Evolutionary conservation across 805 yeast genomes (phyloP), one percentile per base, ranked within the genome.

Genomic region (Lachancea quebecensis): DNA sequence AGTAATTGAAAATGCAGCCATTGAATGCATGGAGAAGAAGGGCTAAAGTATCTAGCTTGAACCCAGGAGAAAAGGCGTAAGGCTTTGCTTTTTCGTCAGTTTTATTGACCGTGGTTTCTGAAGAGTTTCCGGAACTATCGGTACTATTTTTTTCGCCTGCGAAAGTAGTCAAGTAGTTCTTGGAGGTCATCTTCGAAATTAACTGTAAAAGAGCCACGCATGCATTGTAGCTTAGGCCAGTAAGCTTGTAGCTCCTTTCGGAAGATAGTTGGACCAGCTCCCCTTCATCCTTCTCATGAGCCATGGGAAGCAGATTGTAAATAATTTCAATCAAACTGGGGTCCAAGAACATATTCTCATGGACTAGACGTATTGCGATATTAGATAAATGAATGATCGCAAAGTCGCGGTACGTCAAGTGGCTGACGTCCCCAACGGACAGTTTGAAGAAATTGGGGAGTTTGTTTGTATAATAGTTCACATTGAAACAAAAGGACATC

Each of bases 341-440:
- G 15, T 58, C 56, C 12, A 60, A 56, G 25, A 56, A 54, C 8
- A 39, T 14, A 41, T 62, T 62, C n/a, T 42, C 50, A 3, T 77
- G 62, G 11, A 72, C 55, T 49, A 71, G 70, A 25, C 62, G 45
- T 15, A 59, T 50, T 5, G 79, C 52, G 31, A 75, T 54, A 18
- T 65, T 65, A 38, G 79, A 72, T 5, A 78, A 57, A 39, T 81
- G 85, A 5, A 73, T 67, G 0, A 82, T 68, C 7, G 80, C 44
- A 46, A 81, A 82, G 60, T 85, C 95, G 49, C 91, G 64, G 44
- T 78, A 74, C 0, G 87, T 79, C 9, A 71, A 54, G 16, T 60
- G 60, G n/a, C 60, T 45, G 68, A 77, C 45, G 50, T 56, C 41
- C 59, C 68, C 52, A 52, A 57, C 47, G 50, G 61, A 60, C n/a